Conservation (phyloP, 1,284 basidiomycete species). For the Vanrija sp. region DNA sequence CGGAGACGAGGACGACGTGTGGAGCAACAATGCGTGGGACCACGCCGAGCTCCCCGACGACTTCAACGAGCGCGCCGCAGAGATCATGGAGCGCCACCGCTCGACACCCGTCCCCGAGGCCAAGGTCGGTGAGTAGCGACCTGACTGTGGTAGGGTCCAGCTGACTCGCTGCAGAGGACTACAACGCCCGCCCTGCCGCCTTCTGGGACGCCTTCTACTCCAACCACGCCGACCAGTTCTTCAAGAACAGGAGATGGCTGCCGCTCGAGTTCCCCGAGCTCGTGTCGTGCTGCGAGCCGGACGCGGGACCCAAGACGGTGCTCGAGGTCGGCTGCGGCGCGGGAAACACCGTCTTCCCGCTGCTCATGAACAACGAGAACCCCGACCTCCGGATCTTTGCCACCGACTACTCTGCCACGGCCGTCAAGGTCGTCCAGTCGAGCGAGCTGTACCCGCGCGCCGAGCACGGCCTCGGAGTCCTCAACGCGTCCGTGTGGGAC, state of each 20-base stretch:
- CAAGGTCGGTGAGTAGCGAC: neutral
- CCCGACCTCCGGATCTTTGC: conserved; percentile 68
- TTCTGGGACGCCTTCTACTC: conserved; percentile 88
- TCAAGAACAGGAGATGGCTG: conserved; percentile 91
- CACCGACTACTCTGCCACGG: conserved; percentile 87
- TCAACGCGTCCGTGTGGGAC: conserved; percentile 87
- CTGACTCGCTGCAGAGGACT: conserved; percentile 56
- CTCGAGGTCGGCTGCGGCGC: conserved; percentile 87
- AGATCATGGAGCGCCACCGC: conserved; percentile 65
- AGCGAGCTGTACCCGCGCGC: conserved; percentile 69
- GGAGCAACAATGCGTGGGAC: conserved; percentile 55
- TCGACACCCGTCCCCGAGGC: conserved; percentile 63
- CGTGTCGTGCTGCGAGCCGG: conserved; percentile 61
- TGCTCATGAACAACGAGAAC: conserved; percentile 78
- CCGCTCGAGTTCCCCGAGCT: conserved; percentile 87
- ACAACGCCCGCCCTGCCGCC: conserved; percentile 37
- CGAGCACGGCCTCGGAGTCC: conserved; percentile 59
- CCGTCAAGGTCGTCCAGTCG: conserved; percentile 81
- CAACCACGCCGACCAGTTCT: conserved; percentile 69
- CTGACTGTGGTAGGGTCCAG: conserved; percentile 57
- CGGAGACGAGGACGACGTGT: conserved; percentile 42
- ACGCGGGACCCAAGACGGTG: conserved; percentile 69
- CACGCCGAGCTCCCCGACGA: conserved; percentile 79
- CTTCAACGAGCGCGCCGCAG: conserved; percentile 63
- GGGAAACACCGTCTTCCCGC: conserved; percentile 90